Percentiles rank a stretch among this genome's conserved stretches.
These are phyloP conservation scores for Naematelia aurantialba DNA, from an alignment of 768 basidiomycete species.

Conservation along the genomic window DNA sequence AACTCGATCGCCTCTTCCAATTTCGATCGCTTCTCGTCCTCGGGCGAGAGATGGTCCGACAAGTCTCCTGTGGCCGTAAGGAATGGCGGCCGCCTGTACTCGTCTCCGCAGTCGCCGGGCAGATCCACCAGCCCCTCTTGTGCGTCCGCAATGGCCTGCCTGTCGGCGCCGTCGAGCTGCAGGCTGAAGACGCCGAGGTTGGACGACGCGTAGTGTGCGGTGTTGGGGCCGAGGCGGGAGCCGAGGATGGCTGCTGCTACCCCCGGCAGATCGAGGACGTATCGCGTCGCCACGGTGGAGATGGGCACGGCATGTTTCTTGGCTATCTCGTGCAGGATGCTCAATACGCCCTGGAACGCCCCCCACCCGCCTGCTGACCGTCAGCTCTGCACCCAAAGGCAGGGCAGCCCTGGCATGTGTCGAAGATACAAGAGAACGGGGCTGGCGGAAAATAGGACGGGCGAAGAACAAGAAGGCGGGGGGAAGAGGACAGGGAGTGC, in stretches of 20 bases:
- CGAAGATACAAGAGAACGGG: too few relatives aligned
- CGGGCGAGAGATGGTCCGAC: slow-evolving; percentile 6
- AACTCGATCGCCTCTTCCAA: slow-evolving; percentile 1
- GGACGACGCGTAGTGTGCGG: neutral
- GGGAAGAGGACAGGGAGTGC: neutral
- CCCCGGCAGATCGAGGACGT: slow-evolving; percentile 6
- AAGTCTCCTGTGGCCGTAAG: slow-evolving; percentile 13
- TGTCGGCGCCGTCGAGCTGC: slow-evolving; percentile 1
- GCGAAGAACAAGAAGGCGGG: too few relatives aligned
- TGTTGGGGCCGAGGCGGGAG: neutral
- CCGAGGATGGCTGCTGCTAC: slow-evolving; percentile 12
- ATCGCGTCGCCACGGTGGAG: slow-evolving; percentile 4
- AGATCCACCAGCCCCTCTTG: slow-evolving; percentile 12
- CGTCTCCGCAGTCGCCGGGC: slow-evolving; percentile 15
- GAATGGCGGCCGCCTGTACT: slow-evolving; percentile 12
- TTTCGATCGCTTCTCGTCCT: neutral
- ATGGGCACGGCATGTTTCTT: slow-evolving; percentile 9
- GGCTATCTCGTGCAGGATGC: neutral
- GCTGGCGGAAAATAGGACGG: too few relatives aligned
- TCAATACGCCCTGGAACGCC: slow-evolving; percentile 4
- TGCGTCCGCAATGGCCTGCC: slow-evolving; percentile 1
- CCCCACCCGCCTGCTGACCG: slow-evolving; percentile 1
- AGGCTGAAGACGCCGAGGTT: slow-evolving; percentile 6
- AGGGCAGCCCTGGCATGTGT: too few relatives aligned
- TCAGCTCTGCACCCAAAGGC: too few relatives aligned